Evolutionary conservation across 305 asterid species (phyloP).

Genomic region (Solanum hybrid): DNA sequence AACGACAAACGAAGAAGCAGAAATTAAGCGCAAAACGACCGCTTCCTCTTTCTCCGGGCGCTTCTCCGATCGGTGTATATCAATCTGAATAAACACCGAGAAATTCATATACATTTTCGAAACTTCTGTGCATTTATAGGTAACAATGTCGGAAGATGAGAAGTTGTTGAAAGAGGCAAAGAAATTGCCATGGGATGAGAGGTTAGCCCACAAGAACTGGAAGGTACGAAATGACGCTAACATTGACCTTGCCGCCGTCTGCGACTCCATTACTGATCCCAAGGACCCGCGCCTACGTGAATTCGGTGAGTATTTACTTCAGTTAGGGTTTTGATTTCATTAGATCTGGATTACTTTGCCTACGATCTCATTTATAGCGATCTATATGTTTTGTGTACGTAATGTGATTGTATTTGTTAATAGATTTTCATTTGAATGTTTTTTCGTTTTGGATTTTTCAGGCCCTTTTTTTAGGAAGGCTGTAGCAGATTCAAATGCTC

Average conservation of each 20-base stretch:
- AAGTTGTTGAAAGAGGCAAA: constrained; percentile 99
- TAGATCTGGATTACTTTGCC: constrained; percentile 39
- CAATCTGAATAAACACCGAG: not conserved
- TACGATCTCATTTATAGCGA: constrained; percentile 18
- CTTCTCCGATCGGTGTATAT: not conserved
- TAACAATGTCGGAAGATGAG: constrained; percentile 97
- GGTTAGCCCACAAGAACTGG: constrained; percentile 95
- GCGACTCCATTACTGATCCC: constrained; percentile 84
- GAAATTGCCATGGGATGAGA: constrained; percentile 94
- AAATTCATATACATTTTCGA: not conserved
- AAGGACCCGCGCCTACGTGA: constrained; percentile 88
- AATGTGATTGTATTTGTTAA: constrained; percentile 21
- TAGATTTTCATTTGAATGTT: constrained; percentile 15
- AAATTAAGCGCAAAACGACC: not conserved
- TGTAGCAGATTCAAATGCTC: constrained; percentile 88
- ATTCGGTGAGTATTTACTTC: constrained; percentile 50
- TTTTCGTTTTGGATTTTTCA: constrained; percentile 9
- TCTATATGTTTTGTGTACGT: constrained; percentile 13
- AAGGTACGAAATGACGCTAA: constrained; percentile 94
- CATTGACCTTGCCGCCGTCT: constrained; percentile 86
- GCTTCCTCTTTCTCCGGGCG: not conserved
- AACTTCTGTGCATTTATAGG: not conserved
- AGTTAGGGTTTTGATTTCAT: constrained; percentile 19
- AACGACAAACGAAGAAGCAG: not conserved
- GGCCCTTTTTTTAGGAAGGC: constrained; percentile 82